Conservation (phyloP, 441 rosid species). For the Populus hybrid region DNA sequence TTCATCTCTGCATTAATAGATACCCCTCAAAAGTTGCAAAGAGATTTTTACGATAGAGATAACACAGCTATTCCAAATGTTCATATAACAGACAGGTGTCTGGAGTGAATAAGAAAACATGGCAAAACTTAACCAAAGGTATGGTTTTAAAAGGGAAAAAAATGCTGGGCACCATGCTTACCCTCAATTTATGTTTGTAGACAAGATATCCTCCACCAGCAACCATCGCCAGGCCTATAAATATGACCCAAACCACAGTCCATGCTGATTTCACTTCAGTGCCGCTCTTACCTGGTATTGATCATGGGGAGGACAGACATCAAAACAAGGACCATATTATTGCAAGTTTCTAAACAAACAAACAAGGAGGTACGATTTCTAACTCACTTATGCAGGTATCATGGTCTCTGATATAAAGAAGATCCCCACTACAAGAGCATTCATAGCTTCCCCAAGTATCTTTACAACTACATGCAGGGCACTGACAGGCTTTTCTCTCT, state of each 20-base stretch:
- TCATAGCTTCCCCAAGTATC: constrained; percentile 36
- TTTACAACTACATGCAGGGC: constrained; percentile 83
- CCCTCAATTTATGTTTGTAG: constrained; percentile 93
- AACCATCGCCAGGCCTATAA: constrained; percentile 80
- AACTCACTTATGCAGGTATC: constrained; percentile 94
- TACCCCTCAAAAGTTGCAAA: not conserved
- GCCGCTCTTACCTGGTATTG: constrained; percentile 58
- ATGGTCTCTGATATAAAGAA: constrained; percentile 88
- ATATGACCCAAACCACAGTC: constrained; percentile 82
- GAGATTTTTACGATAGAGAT: not conserved
- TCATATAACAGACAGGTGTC: not conserved
- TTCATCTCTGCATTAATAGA: not conserved
- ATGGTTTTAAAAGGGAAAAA: not conserved
- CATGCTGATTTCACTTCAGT: constrained; percentile 70
- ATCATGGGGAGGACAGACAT: not conserved
- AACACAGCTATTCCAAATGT: too few species aligned
- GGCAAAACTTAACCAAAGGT: not conserved
- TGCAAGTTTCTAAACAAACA: not conserved
- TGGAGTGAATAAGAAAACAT: not conserved
- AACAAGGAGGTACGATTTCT: not conserved
- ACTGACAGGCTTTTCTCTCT: constrained; percentile 88
- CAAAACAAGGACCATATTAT: constrained; percentile 13
- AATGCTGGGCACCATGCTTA: constrained; percentile 28
- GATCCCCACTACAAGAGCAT: constrained; percentile 81
- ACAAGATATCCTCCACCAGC: constrained; percentile 82